Conservation (phyloP, 1,139 yeast species). For the Pichia sp. region DNA sequence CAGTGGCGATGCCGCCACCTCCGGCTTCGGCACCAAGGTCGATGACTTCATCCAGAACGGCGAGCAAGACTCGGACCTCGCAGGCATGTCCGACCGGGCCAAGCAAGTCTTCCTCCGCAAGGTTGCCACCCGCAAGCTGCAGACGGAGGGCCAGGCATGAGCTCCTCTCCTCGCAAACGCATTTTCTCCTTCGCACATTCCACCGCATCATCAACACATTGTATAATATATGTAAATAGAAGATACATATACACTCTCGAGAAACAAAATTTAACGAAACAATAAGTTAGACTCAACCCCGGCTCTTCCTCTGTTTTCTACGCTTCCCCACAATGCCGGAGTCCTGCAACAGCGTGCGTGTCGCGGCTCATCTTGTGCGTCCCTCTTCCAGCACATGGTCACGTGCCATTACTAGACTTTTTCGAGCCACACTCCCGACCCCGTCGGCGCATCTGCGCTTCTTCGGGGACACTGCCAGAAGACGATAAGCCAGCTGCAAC, state of each 20-base stretch:
- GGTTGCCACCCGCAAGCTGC: neutral
- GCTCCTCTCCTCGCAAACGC: neutral
- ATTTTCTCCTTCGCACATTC: neutral
- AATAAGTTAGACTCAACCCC: too few relatives aligned
- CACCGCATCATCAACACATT: neutral
- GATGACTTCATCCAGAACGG: slow-evolving; percentile 8
- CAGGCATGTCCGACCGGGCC: neutral
- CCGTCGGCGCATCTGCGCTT: neutral
- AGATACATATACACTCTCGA: neutral
- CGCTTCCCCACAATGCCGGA: too few relatives aligned
- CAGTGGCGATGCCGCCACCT: neutral
- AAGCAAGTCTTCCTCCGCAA: slow-evolving; percentile 4
- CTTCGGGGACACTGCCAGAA: neutral
- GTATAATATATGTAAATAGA: neutral
- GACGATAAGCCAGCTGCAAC: neutral
- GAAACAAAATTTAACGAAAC: neutral
- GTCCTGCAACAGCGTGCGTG: too few relatives aligned
- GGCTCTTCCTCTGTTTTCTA: too few relatives aligned
- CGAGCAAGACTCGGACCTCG: slow-evolving; percentile 5
- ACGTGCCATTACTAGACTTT: too few relatives aligned
- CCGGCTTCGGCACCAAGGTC: neutral
- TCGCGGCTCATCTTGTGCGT: too few relatives aligned
- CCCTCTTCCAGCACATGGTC: too few relatives aligned
- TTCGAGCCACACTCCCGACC: neutral
- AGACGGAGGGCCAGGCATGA: neutral